phyloP scores from a whole-genome alignment of 2,329 filamentous ascomycete species.

The Diatrype stigma region DNA sequence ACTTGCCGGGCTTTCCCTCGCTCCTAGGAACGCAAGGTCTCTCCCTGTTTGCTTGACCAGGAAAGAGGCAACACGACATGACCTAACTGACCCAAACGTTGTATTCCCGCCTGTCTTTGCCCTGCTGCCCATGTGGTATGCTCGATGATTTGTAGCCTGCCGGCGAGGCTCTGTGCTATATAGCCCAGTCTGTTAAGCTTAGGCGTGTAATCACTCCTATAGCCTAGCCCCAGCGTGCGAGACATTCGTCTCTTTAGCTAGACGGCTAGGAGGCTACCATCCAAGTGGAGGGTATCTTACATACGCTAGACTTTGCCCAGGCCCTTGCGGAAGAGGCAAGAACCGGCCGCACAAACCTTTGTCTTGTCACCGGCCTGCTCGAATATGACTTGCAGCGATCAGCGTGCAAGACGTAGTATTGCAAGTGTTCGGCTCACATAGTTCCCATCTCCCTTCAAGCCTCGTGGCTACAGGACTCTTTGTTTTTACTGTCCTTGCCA shows the following conservation, averaged over 20 bases:
- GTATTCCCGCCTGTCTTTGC: not conserved
- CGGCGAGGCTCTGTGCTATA: not conserved
- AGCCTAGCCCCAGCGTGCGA: not conserved
- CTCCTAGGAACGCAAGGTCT: not conserved
- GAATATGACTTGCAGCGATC: not conserved
- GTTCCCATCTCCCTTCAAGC: constrained; percentile 2
- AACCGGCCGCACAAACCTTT: not conserved
- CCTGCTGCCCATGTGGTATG: not conserved
- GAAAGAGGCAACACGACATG: not conserved
- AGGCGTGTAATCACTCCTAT: not conserved
- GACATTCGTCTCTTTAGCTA: not conserved
- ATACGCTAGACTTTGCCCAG: not conserved
- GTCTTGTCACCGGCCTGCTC: not conserved
- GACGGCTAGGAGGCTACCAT: not conserved
- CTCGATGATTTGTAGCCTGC: not conserved
- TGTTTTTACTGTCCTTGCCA: constrained; percentile 13
- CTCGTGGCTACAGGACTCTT: constrained; percentile 11
- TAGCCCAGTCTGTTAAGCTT: not conserved
- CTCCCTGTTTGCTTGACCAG: not conserved
- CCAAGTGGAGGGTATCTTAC: not conserved
- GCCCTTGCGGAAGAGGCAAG: not conserved
- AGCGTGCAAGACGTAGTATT: not conserved
- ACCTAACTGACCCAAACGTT: not conserved
- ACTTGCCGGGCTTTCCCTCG: not conserved
- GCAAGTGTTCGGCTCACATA: not conserved